Conservation (phyloP, 768 basidiomycete genomes). For the Leccinum aurantiacum region DNA sequence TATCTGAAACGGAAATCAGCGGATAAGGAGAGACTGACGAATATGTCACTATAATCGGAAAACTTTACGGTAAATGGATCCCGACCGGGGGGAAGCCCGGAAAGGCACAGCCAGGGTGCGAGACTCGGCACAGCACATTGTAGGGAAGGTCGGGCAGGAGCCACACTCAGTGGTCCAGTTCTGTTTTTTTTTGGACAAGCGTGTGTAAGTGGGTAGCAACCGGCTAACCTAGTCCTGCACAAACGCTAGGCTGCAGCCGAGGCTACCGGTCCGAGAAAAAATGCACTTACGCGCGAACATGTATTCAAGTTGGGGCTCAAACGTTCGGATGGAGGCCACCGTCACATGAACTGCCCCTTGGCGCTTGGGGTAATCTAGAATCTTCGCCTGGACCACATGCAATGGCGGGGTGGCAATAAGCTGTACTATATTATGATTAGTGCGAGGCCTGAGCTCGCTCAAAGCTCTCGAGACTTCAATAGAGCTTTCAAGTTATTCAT, state of each 20-base stretch:
- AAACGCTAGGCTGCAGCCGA: too few species aligned
- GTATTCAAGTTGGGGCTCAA: background rate
- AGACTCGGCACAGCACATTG: too few species aligned
- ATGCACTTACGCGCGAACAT: constrained; percentile 5
- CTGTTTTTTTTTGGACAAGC: too few species aligned
- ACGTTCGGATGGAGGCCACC: background rate
- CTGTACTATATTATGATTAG: background rate
- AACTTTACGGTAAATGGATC: too few species aligned
- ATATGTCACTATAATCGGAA: background rate
- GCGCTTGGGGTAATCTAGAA: background rate
- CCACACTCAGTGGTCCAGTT: too few species aligned
- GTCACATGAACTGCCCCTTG: background rate
- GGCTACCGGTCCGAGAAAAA: too few species aligned
- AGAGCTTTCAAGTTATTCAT: background rate
- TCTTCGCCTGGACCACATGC: background rate
- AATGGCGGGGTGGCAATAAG: background rate
- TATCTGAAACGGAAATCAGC: constrained; percentile 16
- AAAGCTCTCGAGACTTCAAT: background rate
- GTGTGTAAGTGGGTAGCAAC: too few species aligned
- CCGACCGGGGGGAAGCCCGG: too few species aligned
- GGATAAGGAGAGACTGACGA: constrained; percentile 12
- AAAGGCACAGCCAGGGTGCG: too few species aligned
- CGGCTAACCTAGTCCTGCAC: too few species aligned
- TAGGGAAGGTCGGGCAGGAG: too few species aligned
- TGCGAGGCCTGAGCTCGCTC: background rate